Conservation (phyloP, 2,329 filamentous ascomycete genomes). For the Neofusicoccum sp. region DNA sequence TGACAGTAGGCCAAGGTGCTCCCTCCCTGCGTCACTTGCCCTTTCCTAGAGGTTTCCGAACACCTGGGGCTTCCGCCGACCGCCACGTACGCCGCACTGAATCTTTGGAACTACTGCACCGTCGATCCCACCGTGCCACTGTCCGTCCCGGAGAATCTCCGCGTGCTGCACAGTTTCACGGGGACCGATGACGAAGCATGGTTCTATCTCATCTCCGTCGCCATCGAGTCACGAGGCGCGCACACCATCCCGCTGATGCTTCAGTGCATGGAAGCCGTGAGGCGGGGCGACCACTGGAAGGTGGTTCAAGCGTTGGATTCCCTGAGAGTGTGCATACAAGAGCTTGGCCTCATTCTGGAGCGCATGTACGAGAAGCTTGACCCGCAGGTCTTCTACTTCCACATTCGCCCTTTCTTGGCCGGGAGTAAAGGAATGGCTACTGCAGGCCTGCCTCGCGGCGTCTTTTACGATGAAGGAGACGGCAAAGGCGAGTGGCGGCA, state of each 20-base stretch:
- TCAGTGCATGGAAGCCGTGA: slow-evolving; percentile 49
- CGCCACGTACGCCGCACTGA: slow-evolving; percentile 38
- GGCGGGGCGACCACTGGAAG: slow-evolving; percentile 8
- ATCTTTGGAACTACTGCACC: slow-evolving; percentile 37
- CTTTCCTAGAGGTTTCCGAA: slow-evolving; percentile 33
- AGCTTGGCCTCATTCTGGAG: slow-evolving; percentile 46
- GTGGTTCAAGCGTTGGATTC: slow-evolving; percentile 36
- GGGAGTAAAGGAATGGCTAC: slow-evolving; percentile 58
- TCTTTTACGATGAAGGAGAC: slow-evolving; percentile 56
- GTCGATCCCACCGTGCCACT: slow-evolving; percentile 27
- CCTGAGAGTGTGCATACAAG: slow-evolving; percentile 38
- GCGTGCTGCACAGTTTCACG: slow-evolving; percentile 34
- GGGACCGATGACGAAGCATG: slow-evolving; percentile 40
- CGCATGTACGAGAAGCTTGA: slow-evolving; percentile 56
- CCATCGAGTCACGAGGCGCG: slow-evolving; percentile 55
- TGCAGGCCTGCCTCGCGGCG: slow-evolving; percentile 53
- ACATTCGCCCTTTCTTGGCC: slow-evolving; percentile 55
- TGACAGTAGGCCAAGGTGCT: slow-evolving; percentile 28
- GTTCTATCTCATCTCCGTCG: slow-evolving; percentile 57
- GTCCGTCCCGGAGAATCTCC: slow-evolving; percentile 34
- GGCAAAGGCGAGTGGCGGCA: slow-evolving; percentile 53
- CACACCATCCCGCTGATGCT: slow-evolving; percentile 50
- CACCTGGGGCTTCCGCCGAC: slow-evolving; percentile 38
- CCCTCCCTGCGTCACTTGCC: slow-evolving; percentile 35
- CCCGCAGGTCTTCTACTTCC: slow-evolving; percentile 55